These are phyloP conservation scores for Cytospora piceicola DNA, from an alignment of 2,329 filamentous ascomycete genomes.

Conservation along the genomic window DNA sequence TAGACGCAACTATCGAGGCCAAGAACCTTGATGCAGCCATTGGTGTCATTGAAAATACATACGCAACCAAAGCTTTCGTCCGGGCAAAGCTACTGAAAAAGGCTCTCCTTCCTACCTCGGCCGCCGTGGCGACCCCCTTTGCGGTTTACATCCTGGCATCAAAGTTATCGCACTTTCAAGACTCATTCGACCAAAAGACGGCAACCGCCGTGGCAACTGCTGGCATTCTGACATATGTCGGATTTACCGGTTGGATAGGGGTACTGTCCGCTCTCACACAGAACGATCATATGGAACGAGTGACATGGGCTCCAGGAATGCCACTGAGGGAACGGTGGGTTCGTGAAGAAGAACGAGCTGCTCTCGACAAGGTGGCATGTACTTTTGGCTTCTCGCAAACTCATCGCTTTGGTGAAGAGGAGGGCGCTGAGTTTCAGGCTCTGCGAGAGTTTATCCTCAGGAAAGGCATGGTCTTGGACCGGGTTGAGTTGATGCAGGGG, in stretches of 20 bases:
- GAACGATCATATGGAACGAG: conserved; percentile 94
- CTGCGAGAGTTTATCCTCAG: conserved; percentile 81
- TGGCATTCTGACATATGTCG: conserved; percentile 81
- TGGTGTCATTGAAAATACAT: conserved; percentile 72
- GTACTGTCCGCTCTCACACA: conserved; percentile 81
- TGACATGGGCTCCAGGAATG: conserved; percentile 86
- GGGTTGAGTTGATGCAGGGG: conserved; percentile 87
- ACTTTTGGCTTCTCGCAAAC: conserved; percentile 90
- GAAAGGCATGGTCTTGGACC: conserved; percentile 88
- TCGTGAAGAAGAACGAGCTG: conserved; percentile 85
- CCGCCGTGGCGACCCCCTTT: conserved; percentile 62
- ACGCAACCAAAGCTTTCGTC: conserved; percentile 67
- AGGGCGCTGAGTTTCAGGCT: conserved; percentile 85
- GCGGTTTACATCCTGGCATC: conserved; percentile 73
- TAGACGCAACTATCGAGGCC: conserved; percentile 78
- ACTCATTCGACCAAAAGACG: conserved; percentile 73
- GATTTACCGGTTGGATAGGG: conserved; percentile 79
- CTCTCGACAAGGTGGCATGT: conserved; percentile 81
- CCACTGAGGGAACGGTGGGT: conserved; percentile 82
- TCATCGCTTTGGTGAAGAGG: conserved; percentile 83
- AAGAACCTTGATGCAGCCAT: conserved; percentile 80
- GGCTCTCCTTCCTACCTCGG: conserved; percentile 61
- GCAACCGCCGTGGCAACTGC: conserved; percentile 80
- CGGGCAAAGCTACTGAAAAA: conserved; percentile 69
- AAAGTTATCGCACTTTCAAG: conserved; percentile 68